Evolutionary conservation across 495 filamentous ascomycete genomes (phyloP).

Genomic region (Neurospora tetrasperma): DNA sequence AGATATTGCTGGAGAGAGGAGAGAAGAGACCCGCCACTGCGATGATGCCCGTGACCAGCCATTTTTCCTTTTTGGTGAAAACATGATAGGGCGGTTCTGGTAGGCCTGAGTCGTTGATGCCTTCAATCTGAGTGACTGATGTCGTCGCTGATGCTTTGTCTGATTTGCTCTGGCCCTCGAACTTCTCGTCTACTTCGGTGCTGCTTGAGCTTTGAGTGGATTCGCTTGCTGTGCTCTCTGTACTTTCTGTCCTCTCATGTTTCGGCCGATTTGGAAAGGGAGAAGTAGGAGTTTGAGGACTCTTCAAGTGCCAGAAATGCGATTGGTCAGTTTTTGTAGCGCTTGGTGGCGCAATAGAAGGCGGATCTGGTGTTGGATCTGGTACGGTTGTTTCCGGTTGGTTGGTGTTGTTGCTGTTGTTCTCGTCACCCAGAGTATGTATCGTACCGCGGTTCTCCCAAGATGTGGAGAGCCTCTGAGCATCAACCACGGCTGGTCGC

Average conservation of each 20-base stretch:
- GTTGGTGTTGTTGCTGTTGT: neutral
- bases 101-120: neutral
- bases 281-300: neutral
- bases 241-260: neutral
- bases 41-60: slow-evolving; percentile 27
- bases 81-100: slow-evolving; percentile 15
- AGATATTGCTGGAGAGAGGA: slow-evolving; percentile 27
- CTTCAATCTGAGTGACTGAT: neutral
- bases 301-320: neutral
- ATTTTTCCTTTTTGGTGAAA: slow-evolving; percentile 25
- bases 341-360: neutral
- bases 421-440: neutral
- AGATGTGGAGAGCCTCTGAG: neutral
- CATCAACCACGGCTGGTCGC: neutral
- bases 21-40: slow-evolving; percentile 31
- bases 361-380: neutral
- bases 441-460: neutral
- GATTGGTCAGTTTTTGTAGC: neutral
- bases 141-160: neutral
- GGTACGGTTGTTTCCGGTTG: neutral
- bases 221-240: neutral
- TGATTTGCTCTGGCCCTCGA: neutral
- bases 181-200: slow-evolving; percentile 1
- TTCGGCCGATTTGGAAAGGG: neutral
- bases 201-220: neutral